phyloP scores from a whole-genome alignment of 2,329 filamentous ascomycete species.

The Fusarium sp. region DNA sequence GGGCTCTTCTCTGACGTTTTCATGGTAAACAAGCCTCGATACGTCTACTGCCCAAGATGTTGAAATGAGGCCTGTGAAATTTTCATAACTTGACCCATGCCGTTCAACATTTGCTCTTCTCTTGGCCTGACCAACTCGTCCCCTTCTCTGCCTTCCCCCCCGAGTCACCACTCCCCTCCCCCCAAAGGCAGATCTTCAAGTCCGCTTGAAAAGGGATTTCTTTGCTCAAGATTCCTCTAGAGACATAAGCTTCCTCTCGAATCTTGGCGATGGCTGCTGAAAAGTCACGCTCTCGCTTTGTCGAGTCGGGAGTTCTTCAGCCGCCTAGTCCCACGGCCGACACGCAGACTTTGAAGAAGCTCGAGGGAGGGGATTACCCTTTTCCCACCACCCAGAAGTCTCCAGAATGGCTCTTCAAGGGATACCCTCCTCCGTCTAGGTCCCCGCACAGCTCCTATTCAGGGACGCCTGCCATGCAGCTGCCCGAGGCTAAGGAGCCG shows the following conservation, averaged over 20 bases:
- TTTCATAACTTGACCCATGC: slow-evolving; percentile 35
- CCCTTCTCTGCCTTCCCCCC: slow-evolving; percentile 6
- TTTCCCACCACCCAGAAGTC: not conserved
- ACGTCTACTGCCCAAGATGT: not conserved
- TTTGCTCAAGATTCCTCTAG: not conserved
- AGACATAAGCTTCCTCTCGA: not conserved
- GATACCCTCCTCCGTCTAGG: slow-evolving; percentile 19
- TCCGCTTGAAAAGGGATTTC: slow-evolving; percentile 7
- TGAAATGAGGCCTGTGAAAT: slow-evolving; percentile 12
- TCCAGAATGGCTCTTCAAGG: slow-evolving; percentile 13
- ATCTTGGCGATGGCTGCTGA: slow-evolving; percentile 30
- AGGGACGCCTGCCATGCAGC: slow-evolving; percentile 36
- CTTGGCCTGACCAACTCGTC: slow-evolving; percentile 17
- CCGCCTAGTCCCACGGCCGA: slow-evolving; percentile 35
- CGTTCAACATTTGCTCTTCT: slow-evolving; percentile 8
- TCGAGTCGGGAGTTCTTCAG: slow-evolving; percentile 32
- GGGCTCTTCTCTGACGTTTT: slow-evolving; percentile 6
- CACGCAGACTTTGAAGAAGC: slow-evolving; percentile 28
- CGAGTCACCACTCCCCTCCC: not conserved
- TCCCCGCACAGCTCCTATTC: slow-evolving; percentile 39
- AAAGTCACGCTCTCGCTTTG: slow-evolving; percentile 36
- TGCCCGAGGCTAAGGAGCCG: slow-evolving; percentile 30
- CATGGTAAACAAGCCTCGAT: slow-evolving; percentile 4
- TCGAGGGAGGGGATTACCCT: slow-evolving; percentile 27
- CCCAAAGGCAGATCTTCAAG: slow-evolving; percentile 12